Evolutionary conservation across 805 yeast genomes (phyloP).

Genomic region (Spathaspora passalidarum): DNA sequence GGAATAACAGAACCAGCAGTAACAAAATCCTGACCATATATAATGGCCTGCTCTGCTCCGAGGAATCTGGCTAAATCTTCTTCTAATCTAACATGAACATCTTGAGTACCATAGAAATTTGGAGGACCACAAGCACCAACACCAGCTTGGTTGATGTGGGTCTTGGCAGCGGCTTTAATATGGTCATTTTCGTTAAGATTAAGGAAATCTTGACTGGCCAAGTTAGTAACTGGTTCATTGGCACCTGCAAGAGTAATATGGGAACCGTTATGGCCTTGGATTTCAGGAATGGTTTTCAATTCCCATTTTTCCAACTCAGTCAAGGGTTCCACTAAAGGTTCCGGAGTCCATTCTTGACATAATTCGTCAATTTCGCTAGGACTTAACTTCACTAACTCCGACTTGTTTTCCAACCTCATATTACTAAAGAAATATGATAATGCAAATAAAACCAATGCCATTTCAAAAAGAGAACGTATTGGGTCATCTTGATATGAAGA

Average conservation of each 20-base stretch:
- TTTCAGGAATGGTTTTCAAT: constrained; percentile 58
- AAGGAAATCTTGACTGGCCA: constrained; percentile 71
- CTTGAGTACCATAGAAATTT: constrained; percentile 94
- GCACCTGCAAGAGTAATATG: constrained; percentile 22
- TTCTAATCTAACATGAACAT: constrained; percentile 79
- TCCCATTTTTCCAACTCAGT: constrained; percentile 57
- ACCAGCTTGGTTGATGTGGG: constrained; percentile 66
- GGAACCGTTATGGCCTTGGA: constrained; percentile 53
- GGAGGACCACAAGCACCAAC: constrained; percentile 99
- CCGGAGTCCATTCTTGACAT: constrained; percentile 90
- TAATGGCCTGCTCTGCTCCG: constrained; percentile 72
- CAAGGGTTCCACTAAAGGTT: constrained; percentile 64
- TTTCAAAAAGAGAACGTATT: constrained; percentile 78
- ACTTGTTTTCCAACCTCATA: constrained; percentile 71
- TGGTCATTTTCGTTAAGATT: constrained; percentile 49
- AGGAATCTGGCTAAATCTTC: constrained; percentile 71
- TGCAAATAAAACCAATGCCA: constrained; percentile 75
- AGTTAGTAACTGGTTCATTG: constrained; percentile 48
- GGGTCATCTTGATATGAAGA: constrained; percentile 94
- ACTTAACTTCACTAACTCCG: constrained; percentile 61
- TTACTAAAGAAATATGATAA: constrained; percentile 77
- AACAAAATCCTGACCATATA: constrained; percentile 91
- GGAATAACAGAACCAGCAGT: constrained; percentile 88
- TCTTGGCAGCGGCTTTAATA: constrained; percentile 52
- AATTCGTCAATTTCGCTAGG: constrained; percentile 73